Evolutionary conservation across 1,284 basidiomycete species (phyloP).

Genomic region (Ceratobasidium theobromae): DNA sequence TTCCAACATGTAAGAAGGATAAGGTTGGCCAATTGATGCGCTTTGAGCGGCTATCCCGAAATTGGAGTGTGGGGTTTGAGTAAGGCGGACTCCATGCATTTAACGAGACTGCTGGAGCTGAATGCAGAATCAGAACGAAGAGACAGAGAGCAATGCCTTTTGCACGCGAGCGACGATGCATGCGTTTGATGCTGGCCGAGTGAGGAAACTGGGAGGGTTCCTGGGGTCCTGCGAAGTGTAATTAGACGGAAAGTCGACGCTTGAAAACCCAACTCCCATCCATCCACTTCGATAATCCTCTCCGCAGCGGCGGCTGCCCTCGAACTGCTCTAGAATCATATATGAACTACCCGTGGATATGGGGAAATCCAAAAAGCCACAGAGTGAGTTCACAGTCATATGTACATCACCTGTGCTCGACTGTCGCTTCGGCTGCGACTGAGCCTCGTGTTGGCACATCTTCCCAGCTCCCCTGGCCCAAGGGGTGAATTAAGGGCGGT

Average conservation of each 20-base stretch:
- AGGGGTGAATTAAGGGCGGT: neutral
- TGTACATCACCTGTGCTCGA: constrained; percentile 8
- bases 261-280: neutral
- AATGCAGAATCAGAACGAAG: too few species aligned
- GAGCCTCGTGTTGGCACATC: constrained; percentile 23
- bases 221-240: too few species aligned
- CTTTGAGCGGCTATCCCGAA: too few species aligned
- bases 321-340: neutral
- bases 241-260: too few species aligned
- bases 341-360: constrained; percentile 22
- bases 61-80: too few species aligned
- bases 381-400: constrained; percentile 15
- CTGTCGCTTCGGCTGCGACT: neutral
- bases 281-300: neutral
- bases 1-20: neutral
- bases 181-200: neutral
- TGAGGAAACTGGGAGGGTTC: too few species aligned
- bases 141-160: neutral
- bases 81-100: too few species aligned
- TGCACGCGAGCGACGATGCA: constrained; percentile 3
- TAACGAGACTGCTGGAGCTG: too few species aligned
- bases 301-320: constrained; percentile 15
- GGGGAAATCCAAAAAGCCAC: constrained; percentile 28
- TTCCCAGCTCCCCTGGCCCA: neutral
- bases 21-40: too few species aligned